Evolutionary conservation across 345 rosid species (phyloP), one percentile per base, ranked within the genome.

Genomic region (Gynandropsis gynandra): DNA sequence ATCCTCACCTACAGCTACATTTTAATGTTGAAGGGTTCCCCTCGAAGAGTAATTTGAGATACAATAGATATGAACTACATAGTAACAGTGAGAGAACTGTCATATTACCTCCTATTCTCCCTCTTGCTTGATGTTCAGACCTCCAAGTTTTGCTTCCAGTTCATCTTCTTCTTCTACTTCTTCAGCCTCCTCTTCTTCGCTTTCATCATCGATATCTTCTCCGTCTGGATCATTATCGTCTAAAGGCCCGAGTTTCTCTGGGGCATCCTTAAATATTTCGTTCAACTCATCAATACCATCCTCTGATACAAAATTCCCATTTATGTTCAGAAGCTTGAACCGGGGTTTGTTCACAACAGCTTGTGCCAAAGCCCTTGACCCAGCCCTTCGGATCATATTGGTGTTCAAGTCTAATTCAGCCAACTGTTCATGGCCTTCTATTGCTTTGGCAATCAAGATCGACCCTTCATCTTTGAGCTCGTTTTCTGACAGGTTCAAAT

Each of bases 141-240:
- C 85, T 76, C 75, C 76, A 16, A 88, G 89, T 70, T 71, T 76
- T n/a, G 85, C 67, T 64, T 80, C 92, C 71, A 88, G 50, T 50
- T 76, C 89, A 65, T 65, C 64, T 64, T 76, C 83, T 63, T 79
- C 83, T 63, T 78, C 76, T 54, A 75, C 82, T 0, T 63, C 33
- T 11, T 64, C 69, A 33, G 46, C 72, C 33, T 75, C 83, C 32
- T 73, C 79, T 13, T 76, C 93, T 21, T 69, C 78, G 17, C 47
- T 74, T 42, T 70, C 90, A 35, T 80, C 88, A 15, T 80, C 90
- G 47, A 72, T 52, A 65, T 82, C 89, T 73, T 85, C 83, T 35
- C 95, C 95, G 64, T 73, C 82, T n/a, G 80, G 80, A 55, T 85
- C 81, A 65, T 89, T 89, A 63, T 89, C 93, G 38, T 85, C 95